These are phyloP conservation scores for Sporothrix brunneoviolacea DNA, from an alignment of 2,329 filamentous ascomycete species.

Conservation along the genomic window DNA sequence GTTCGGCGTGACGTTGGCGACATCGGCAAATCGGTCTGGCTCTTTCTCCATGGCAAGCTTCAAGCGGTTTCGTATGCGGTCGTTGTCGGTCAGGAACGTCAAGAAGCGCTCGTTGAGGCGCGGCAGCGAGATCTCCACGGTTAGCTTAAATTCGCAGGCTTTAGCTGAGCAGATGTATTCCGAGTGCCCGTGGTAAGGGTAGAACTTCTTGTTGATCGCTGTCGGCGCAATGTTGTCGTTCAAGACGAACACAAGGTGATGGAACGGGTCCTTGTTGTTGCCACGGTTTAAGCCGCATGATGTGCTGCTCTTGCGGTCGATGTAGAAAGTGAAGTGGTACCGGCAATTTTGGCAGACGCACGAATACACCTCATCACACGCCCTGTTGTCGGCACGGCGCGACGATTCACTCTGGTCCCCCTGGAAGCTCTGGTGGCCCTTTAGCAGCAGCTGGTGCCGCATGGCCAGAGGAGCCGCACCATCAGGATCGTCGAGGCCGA, in stretches of 20 bases:
- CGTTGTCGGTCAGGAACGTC: conserved; percentile 37
- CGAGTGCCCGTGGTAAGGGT: conserved; percentile 32
- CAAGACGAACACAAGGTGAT: conserved; percentile 21
- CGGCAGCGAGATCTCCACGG: conserved; percentile 43
- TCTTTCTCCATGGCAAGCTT: conserved; percentile 36
- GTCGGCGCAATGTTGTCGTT: not conserved
- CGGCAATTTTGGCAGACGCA: conserved; percentile 29
- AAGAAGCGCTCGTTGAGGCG: conserved; percentile 40
- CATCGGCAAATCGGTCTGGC: conserved; percentile 40
- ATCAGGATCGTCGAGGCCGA: not conserved
- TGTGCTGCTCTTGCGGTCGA: conserved; percentile 14
- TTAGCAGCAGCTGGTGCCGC: conserved; percentile 18
- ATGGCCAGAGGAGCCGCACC: not conserved
- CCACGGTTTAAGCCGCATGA: conserved; percentile 16
- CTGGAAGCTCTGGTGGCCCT: conserved; percentile 19
- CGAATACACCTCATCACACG: conserved; percentile 19
- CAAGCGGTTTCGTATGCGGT: conserved; percentile 37
- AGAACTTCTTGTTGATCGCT: conserved; percentile 27
- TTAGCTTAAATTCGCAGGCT: conserved; percentile 36
- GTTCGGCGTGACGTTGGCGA: conserved; percentile 34
- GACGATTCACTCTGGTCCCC: not conserved
- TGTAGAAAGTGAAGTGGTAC: conserved; percentile 27
- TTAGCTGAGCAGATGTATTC: conserved; percentile 36
- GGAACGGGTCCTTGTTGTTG: conserved; percentile 18
- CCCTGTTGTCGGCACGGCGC: conserved; percentile 13